Base-by-base conservation (phyloP, 306 rosid genomes). In the Fagus crenata region DNA sequence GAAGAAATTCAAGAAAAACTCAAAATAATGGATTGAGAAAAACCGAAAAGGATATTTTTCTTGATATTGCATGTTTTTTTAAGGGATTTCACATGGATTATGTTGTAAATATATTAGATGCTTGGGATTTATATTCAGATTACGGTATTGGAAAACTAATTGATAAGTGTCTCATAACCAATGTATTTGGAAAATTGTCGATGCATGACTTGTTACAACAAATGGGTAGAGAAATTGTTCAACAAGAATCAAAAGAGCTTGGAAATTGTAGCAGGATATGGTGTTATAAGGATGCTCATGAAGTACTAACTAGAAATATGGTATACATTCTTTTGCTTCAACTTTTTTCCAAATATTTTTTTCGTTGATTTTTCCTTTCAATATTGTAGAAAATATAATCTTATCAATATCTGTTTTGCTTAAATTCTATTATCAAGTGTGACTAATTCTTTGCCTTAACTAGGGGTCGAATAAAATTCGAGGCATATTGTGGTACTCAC, bases 241-340 rank as follows among this genome's bases (percentile, higher is more conserved):
- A 39, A 55, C 49, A 9, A 54, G 39, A 77, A 77, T 77, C 75
- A 31, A 15, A 11, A 14, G 36, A 77, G n/a, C 81, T 75, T 3
- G 75, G 75, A 5, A 56, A 69, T 54, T 59, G 75, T 2, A 77
- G 75, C 54, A 77, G 81, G 58, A 22, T 77, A 55, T 77, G 81
- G 81, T 6, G 31, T 56, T 55, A 6, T 42, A 59, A 77, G 39
- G 75, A 77, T 55, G 69, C 69, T 69, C 22, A 68, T 0, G 28
- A 69, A 40, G 75, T 77, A 68, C 32, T 77, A 32, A 37, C 69
- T 55, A 49, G 69, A 4, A 28, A 77, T 59, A 42, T 49, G 81
- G 81, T 77, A 69, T 56, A 39, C 56, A 31, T 49, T 14, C 5
- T 46, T 33, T 41, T 43, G 17, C 63, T 75, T 54, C 12, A 2